phyloP scores from a whole-genome alignment of 2,329 filamentous ascomycete genomes.

The Neurospora crassa region DNA sequence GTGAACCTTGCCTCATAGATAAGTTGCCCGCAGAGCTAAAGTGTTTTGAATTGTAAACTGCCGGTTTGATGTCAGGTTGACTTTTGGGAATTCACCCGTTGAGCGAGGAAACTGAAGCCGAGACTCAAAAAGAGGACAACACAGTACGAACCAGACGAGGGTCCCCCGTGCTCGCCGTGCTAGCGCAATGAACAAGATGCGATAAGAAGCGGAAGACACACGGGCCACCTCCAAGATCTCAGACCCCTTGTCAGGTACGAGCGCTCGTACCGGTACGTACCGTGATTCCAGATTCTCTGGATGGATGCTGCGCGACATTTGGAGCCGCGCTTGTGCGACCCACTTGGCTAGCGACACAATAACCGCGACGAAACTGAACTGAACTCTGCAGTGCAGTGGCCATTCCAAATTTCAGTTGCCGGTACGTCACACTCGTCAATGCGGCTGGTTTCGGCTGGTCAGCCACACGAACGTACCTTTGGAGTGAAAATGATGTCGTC shows the following conservation, averaged over 20 bases:
- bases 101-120: not conserved
- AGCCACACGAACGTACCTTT: not conserved
- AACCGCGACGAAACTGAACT: slow-evolving; percentile 5
- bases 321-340: slow-evolving; percentile 1
- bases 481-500: not conserved
- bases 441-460: not conserved
- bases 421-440: not conserved
- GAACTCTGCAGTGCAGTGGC: not conserved
- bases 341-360: slow-evolving; percentile 5
- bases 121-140: not conserved
- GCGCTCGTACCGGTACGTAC: not conserved
- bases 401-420: not conserved
- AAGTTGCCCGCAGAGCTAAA: too few species aligned
- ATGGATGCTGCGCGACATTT: slow-evolving; percentile 16
- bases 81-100: not conserved
- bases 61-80: not conserved
- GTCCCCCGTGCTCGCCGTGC: not conserved
- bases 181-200: not conserved
- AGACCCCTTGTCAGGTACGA: not conserved
- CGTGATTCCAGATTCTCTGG: slow-evolving; percentile 9
- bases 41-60: not conserved
- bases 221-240: not conserved
- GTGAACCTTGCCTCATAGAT: too few species aligned
- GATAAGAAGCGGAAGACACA: not conserved
- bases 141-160: not conserved